Evolutionary conservation across 345 rosid species (phyloP).

Genomic region (Lagerstroemia speciosa): DNA sequence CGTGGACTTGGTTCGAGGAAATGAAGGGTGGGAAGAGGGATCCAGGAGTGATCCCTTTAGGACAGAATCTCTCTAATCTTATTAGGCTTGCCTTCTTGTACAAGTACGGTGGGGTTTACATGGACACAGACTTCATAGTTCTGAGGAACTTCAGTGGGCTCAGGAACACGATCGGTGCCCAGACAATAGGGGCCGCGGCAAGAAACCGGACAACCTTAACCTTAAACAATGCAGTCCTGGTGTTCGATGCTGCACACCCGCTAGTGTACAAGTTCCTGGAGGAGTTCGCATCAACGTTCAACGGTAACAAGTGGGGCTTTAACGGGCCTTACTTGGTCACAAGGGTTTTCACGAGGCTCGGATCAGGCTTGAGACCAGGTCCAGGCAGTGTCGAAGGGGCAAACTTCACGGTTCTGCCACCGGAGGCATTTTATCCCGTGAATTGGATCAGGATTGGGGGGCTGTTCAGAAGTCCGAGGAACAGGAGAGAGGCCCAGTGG

Average conservation of each 20-base stretch:
- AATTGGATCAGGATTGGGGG: conserved; percentile 48
- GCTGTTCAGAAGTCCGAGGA: conserved; percentile 46
- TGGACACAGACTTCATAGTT: conserved; percentile 67
- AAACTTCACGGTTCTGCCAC: conserved; percentile 47
- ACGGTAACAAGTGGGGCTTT: conserved; percentile 80
- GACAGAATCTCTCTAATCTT: conserved; percentile 69
- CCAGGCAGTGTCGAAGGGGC: conserved; percentile 16
- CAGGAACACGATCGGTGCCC: conserved; percentile 69
- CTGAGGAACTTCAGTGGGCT: conserved; percentile 39
- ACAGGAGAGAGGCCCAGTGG: conserved; percentile 23
- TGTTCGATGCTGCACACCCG: conserved; percentile 55
- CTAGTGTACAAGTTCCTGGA: conserved; percentile 50
- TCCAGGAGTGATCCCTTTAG: conserved; percentile 64
- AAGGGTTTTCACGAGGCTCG: conserved; percentile 41
- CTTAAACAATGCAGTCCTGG: conserved; percentile 56
- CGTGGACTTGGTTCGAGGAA: conserved; percentile 49
- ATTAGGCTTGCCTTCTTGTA: conserved; percentile 54
- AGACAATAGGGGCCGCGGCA: conserved; percentile 31
- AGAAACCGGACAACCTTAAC: conserved; percentile 30
- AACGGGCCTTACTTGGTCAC: conserved; percentile 78
- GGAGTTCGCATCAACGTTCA: conserved; percentile 66
- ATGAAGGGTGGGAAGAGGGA: conserved; percentile 53
- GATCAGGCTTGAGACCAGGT: conserved; percentile 2
- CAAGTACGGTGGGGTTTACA: conserved; percentile 68
- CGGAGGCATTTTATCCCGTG: conserved; percentile 62